Base-by-base conservation (phyloP, 1,139 yeast genomes). In the Blastobotrys petasosporus region DNA sequence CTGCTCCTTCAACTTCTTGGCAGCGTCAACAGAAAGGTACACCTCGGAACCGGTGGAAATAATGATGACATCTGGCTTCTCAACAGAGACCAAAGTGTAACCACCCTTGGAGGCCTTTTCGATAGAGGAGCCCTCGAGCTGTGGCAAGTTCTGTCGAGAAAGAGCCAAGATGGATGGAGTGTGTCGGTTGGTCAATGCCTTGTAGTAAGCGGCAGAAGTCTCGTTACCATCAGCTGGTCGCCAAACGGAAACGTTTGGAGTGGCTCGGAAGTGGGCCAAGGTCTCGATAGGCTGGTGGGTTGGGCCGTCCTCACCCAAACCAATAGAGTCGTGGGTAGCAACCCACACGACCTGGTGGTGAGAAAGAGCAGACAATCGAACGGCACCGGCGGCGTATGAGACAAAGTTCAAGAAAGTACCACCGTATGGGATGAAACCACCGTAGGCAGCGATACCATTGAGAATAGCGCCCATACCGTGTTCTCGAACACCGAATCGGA, bases 151-250 rank as follows among this genome's bases (percentile, higher is more conserved):
- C 76, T 94, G 98, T 79, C 99, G 90, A 49, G 97, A 82, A 58
- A 94, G 78, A 54, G 97, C 97, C 69, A 92, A 75, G 62, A 94
- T 74, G 51, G 94, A 77, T 57, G 99, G 98, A 49, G 95, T 87
- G 61, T 75, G 72, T 53, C 71, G 76, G 50, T 82, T 73, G 65
- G 77, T 80, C 55, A 92, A 63, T 48, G 98, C 86, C 58, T 75
- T 75, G 71, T 77, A 73, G 81, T 92, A 92, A 56, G 98, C 96
- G 64, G 97, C 99, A 58, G 97, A 85, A 57, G 85, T 83, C 76
- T 92, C 99, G 70, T 92, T 92, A 76, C 99, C 99, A 69, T 94
- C 98, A 66, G 98, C 98, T 61, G 98, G 98, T 80, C 99, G 87
- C 97, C 97, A 92, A 53, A 92, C 97, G 68, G 83, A 79, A 62